Evolutionary conservation across 1,284 basidiomycete species (phyloP).

Genomic region (Pisolithus thermaeus): DNA sequence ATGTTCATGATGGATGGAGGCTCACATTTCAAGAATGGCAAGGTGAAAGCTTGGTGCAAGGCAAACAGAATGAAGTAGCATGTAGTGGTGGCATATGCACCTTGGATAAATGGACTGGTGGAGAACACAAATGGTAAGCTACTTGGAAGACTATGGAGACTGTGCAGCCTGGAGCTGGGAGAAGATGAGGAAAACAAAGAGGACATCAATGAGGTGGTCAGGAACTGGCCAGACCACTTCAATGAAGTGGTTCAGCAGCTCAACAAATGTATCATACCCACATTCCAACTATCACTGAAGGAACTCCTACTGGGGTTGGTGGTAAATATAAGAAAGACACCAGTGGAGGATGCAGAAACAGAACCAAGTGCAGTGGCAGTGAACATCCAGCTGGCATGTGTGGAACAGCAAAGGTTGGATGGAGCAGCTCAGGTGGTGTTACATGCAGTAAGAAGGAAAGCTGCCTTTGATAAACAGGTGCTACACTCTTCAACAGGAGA

Average conservation of each 20-base stretch:
- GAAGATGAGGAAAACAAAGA: constrained; percentile 14
- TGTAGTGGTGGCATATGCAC: constrained; percentile 30
- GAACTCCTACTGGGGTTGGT: constrained; percentile 9
- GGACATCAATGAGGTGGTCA: constrained; percentile 12
- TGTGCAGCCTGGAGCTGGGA: constrained; percentile 15
- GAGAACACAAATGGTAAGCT: constrained; percentile 31
- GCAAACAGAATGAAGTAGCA: constrained; percentile 11
- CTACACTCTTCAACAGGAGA: constrained; percentile 17
- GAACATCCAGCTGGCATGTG: constrained; percentile 21
- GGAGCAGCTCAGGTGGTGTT: background rate
- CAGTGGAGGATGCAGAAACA: background rate
- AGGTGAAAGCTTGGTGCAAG: no score
- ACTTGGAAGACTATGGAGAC: constrained; percentile 20
- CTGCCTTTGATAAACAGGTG: constrained; percentile 4
- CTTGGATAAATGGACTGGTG: constrained; percentile 35
- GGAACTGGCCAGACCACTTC: constrained; percentile 30
- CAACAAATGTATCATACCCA: constrained; percentile 19
- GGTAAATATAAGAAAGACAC: constrained; percentile 20
- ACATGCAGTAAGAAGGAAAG: constrained; percentile 9
- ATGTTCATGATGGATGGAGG: no score
- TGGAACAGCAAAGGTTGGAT: constrained; percentile 26
- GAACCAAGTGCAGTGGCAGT: constrained; percentile 8
- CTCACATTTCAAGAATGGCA: no score
- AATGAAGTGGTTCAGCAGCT: constrained; percentile 24
- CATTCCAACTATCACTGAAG: constrained; percentile 15